Conservation (phyloP, 192 early-diverging fungal species). For the Thamnidium elegans region DNA sequence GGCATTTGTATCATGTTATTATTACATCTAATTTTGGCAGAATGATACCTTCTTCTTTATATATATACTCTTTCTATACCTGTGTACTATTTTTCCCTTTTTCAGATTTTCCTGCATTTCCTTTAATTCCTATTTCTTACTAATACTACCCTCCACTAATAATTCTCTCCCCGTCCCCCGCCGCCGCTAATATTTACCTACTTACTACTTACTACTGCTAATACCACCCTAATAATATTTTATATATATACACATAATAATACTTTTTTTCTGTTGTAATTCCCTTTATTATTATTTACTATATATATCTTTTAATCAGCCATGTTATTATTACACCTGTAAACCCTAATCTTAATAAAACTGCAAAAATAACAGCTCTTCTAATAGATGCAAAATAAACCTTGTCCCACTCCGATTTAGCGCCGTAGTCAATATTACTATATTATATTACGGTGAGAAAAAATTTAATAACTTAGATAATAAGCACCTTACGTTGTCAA, state of each 20-base stretch:
- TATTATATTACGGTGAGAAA: neutral
- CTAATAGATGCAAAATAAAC: slow-evolving; percentile 17
- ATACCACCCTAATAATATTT: neutral
- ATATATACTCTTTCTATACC: neutral
- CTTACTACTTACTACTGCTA: neutral
- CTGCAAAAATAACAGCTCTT: slow-evolving; percentile 13
- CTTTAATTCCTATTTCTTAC: too few species aligned
- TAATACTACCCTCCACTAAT: neutral
- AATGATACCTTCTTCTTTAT: neutral
- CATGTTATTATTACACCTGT: too few species aligned
- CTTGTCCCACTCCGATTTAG: neutral
- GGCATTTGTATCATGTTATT: too few species aligned
- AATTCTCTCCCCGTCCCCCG: too few species aligned
- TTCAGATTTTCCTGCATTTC: too few species aligned
- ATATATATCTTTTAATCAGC: neutral
- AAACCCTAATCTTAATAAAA: slow-evolving; percentile 8
- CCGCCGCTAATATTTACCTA: neutral
- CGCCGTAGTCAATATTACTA: neutral
- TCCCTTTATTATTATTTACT: neutral
- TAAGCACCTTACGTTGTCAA: too few species aligned
- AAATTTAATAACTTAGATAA: too few species aligned
- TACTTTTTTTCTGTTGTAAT: too few species aligned
- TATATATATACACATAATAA: too few species aligned
- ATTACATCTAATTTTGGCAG: neutral
- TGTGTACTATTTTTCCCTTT: neutral